Evolutionary conservation across 371 early-diverging fungal genomes (phyloP).

Genomic region (Mortierella sp.): DNA sequence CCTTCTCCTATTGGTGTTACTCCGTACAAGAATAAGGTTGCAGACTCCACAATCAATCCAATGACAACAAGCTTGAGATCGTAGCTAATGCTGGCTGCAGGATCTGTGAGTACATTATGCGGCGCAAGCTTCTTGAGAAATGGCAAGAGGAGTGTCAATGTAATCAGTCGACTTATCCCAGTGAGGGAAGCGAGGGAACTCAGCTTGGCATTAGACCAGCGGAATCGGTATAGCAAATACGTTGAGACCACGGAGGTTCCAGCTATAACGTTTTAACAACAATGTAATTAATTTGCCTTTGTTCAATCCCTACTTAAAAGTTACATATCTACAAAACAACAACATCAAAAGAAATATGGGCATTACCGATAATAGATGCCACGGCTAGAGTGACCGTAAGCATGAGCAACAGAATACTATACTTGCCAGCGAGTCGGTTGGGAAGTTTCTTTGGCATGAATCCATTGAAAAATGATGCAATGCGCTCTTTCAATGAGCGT

Average conservation of each 20-base stretch:
- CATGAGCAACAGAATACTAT: slow-evolving; percentile 18
- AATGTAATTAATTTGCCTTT: neutral
- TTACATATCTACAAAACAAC: neutral
- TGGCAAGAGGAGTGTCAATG: slow-evolving; percentile 25
- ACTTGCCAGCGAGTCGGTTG: slow-evolving; percentile 26
- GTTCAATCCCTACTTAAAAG: neutral
- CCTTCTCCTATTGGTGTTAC: slow-evolving; percentile 25
- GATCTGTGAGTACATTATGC: slow-evolving; percentile 11
- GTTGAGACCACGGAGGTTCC: slow-evolving; percentile 12
- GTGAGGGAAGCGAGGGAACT: slow-evolving; percentile 13
- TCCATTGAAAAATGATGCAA: neutral
- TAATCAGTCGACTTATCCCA: slow-evolving; percentile 31
- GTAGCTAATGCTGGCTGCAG: slow-evolving; percentile 18
- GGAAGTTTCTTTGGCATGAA: slow-evolving; percentile 26
- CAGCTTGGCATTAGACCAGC: slow-evolving; percentile 24
- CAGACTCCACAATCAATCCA: slow-evolving; percentile 21
- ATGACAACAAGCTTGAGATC: slow-evolving; percentile 27
- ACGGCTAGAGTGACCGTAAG: slow-evolving; percentile 13
- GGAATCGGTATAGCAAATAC: slow-evolving; percentile 30
- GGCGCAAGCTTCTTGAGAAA: neutral
- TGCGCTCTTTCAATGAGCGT: neutral
- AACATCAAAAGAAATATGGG: neutral
- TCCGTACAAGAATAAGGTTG: slow-evolving; percentile 25
- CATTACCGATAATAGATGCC: slow-evolving; percentile 16
- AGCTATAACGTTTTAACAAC: slow-evolving; percentile 2